Base-by-base conservation (phyloP, 2,329 filamentous ascomycete species). In the Fusarium virguliforme region DNA sequence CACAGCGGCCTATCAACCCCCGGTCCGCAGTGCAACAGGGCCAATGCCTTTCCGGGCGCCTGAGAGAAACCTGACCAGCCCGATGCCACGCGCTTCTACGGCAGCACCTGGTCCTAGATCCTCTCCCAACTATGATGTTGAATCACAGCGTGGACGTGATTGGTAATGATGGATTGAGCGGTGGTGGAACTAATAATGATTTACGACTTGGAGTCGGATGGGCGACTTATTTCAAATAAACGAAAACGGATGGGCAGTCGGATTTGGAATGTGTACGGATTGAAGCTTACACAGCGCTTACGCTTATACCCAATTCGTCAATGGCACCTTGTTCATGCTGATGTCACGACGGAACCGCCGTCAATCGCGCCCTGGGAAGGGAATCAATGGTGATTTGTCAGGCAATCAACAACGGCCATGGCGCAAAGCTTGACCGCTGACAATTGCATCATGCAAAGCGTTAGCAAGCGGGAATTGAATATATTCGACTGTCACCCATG, bases 51-150 rank as follows among this genome's bases (percentile, higher is more conserved):
- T 76, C 9, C 72, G 79, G 28, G 80, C 80, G 38, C 74, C 81
- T 30, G 83, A 83, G 68, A 80, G 85, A 56, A 85, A 83, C 61
- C 81, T 86, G 81, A 86, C 85, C 24, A 83, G 81, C 4, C 83
- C 83, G 4, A 72, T 81, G 60, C 79, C 80, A 13, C 75, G 79
- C 48, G 75, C 73, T 40, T 71, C 67, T 46, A 66, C 57, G 34
- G 65, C 68, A 13, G 68, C 65, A 8, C 73, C 74, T 26, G 73
- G 71, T 32, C 70, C 74, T 53, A 71, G 76, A 40, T 72, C 70
- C n/a, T 71, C 68, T 34, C 76, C 76, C 9, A 80, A 77, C 40
- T 82, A 83, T 67, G 79, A 82, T 40, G 69, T 78, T 24, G 81
- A 83, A 63, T 75, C 78, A 15, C 81, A 83, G 58, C 71, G 72